phyloP scores from a whole-genome alignment of 1,284 basidiomycete genomes.

The Nidula niveotomentosa region DNA sequence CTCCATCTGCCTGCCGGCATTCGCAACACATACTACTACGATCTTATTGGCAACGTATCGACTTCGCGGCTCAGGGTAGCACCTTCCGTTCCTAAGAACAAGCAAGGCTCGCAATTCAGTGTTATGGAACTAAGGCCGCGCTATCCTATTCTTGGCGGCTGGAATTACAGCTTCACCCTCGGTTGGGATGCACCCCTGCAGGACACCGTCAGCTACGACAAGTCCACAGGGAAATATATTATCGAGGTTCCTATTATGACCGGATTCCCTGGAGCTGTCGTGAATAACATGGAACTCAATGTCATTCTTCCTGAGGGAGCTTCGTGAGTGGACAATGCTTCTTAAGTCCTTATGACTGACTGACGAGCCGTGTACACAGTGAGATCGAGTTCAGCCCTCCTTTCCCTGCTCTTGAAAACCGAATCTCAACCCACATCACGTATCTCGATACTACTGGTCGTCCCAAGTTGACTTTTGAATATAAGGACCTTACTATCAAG shows the following conservation, averaged over 20 bases:
- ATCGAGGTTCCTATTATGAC: constrained; percentile 89
- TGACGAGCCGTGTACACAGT: constrained; percentile 35
- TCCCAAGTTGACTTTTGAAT: constrained; percentile 74
- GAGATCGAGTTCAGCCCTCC: constrained; percentile 78
- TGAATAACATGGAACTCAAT: constrained; percentile 78
- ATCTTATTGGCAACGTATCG: constrained; percentile 95
- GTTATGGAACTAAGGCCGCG: constrained; percentile 84
- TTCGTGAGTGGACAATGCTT: constrained; percentile 54
- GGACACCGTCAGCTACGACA: constrained; percentile 71
- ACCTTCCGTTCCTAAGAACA: constrained; percentile 58
- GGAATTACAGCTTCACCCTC: constrained; percentile 96
- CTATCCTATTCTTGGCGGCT: constrained; percentile 94
- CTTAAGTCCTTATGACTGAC: neutral
- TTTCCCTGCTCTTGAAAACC: constrained; percentile 70
- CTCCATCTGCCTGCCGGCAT: constrained; percentile 84
- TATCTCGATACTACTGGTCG: constrained; percentile 96
- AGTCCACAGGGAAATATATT: constrained; percentile 60
- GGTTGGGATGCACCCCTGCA: constrained; percentile 88
- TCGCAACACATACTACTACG: constrained; percentile 84
- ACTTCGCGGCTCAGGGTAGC: constrained; percentile 83
- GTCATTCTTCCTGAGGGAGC: constrained; percentile 95
- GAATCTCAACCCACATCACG: constrained; percentile 69
- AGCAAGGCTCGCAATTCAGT: constrained; percentile 53
- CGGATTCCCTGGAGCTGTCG: constrained; percentile 75
- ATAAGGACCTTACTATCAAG: constrained; percentile 75